These are phyloP conservation scores for Panicum miliaceum DNA, from an alignment of 176 grass and related monocot species.

Conservation along the genomic window DNA sequence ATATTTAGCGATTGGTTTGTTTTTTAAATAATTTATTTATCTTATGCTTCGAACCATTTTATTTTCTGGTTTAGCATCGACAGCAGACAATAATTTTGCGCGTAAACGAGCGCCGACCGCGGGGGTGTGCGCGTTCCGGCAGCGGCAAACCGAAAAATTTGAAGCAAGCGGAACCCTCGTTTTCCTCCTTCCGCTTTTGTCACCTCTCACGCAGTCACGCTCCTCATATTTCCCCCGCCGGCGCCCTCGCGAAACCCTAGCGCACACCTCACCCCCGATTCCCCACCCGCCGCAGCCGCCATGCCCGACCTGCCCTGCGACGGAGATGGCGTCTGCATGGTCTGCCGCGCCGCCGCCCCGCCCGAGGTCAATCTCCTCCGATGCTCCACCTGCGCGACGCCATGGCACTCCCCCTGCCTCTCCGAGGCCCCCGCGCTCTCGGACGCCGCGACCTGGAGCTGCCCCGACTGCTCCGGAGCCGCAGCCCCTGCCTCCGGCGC, in stretches of 20 bases:
- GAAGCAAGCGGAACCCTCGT: neutral
- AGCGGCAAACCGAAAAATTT: neutral
- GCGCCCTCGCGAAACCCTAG: constrained; percentile 30
- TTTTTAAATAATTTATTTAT: no score
- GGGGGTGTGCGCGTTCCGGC: no score
- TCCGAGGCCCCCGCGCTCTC: constrained; percentile 58
- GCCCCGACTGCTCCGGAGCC: constrained; percentile 68
- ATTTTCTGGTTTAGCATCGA: no score
- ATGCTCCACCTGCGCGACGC: constrained; percentile 78
- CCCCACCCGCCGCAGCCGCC: neutral
- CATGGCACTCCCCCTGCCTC: constrained; percentile 84
- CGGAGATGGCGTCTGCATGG: constrained; percentile 79
- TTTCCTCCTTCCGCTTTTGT: neutral
- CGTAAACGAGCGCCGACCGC: no score
- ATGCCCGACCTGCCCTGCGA: constrained; percentile 71
- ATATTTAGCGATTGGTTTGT: no score
- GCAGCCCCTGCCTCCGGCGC: neutral
- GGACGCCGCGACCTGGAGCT: constrained; percentile 58
- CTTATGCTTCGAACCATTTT: no score
- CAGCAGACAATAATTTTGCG: no score
- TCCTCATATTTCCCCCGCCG: neutral
- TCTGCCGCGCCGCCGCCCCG: constrained; percentile 43
- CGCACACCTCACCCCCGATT: no score
- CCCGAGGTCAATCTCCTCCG: constrained; percentile 57
- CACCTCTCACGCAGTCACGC: constrained; percentile 14